Base-by-base conservation (phyloP, 495 filamentous ascomycete species). In the Jackrogersella minutella region DNA sequence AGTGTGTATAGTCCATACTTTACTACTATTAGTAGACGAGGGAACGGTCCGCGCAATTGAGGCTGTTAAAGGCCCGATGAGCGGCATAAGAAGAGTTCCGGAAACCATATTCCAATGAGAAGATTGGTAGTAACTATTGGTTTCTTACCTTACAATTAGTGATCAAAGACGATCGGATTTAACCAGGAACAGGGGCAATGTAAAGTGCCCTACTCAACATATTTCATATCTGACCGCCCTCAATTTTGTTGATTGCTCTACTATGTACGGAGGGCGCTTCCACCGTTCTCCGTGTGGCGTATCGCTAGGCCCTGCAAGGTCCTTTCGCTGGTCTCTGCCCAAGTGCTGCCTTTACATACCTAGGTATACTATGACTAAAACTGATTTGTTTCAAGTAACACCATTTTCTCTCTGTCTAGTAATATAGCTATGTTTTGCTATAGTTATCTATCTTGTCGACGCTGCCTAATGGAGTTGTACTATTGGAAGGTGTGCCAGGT, bases 201-300 rank as follows among this genome's bases (percentile, higher is more conserved):
- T 8, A 58, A 37, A 41, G 43, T 41, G 36, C 13, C 17, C 28
- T 31, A 30, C 22, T 17, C 19, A 37, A 51, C 36, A 22, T 22
- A 28, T 11, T 54, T 52, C 54, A 34, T 30, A 53, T 44, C 24
- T 53, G 47, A 46, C 62, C 54, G 46, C 43, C 24, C n/a, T n/a
- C n/a, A n/a, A 58, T 46, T 14, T 55, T 64, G 41, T 56, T 56
- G 21, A 63, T 19, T 54, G 17, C 17, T n/a, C 4, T 33, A 11
- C 53, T 7, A 30, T 30, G 3, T 3, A 3, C 26, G 43, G 61
- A 33, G 17, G 10, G 9, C 28, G 33, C 24, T 50, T 17, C 39
- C 46, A 40, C 50, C 63, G 40, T 46, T 51, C 40, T 50, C 55
- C 46, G 49, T 46, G 63, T 66, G 63, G 63, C 63, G 63, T 55